Base-by-base conservation (phyloP, 139 green algal species). In the Limnomonas spitsbergensis region DNA sequence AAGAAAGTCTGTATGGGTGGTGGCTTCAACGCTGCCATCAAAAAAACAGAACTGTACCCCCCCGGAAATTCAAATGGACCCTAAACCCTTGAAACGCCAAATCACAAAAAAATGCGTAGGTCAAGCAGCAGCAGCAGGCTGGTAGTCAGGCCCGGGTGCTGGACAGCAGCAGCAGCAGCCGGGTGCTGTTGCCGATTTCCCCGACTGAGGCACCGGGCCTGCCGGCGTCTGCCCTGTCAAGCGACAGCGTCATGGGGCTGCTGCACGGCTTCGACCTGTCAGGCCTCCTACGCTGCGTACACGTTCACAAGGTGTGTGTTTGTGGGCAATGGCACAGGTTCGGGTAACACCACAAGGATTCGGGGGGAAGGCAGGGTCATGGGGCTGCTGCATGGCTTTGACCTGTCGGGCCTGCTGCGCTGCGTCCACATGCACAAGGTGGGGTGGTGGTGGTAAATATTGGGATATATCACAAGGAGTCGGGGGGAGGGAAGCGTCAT, bases 251-350 rank as follows among this genome's bases (percentile, higher is more conserved):
- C 2, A 52, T 38, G 32, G 37, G 82, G 66, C 69, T 89, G 35
- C 66, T 93, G 69, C 77, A 85, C 1, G 77, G 79, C 4, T 69
- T 94, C 38, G 85, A 94, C 79, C 90, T 94, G 87, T 54, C 66
- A 3, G 85, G 84, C 1, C 77, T 93, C 36, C 83, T 90, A 73
- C 56, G 77, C 32, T 83, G 53, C 20, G 36, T 70, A 38, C 69
- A 75, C 38, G 37, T 75, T 34, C 69, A 75, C 36, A 42, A 75
- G 69, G 69, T 75, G 66, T 40, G 66, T 2, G 7, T 29, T 20
- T 71, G 27, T 71, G 27, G 27, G 7, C 4, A n/a, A n/a, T n/a
- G n/a, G n/a, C n/a, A n/a, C n/a, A n/a, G n/a, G n/a, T n/a, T n/a
- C n/a, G n/a, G n/a, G n/a, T n/a, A n/a, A n/a, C n/a, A n/a, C n/a